Percentiles rank a stretch among this genome's conserved stretches.
phyloP scores from a whole-genome alignment of 2,329 filamentous ascomycete species.

The Xylariaceae sp. region DNA sequence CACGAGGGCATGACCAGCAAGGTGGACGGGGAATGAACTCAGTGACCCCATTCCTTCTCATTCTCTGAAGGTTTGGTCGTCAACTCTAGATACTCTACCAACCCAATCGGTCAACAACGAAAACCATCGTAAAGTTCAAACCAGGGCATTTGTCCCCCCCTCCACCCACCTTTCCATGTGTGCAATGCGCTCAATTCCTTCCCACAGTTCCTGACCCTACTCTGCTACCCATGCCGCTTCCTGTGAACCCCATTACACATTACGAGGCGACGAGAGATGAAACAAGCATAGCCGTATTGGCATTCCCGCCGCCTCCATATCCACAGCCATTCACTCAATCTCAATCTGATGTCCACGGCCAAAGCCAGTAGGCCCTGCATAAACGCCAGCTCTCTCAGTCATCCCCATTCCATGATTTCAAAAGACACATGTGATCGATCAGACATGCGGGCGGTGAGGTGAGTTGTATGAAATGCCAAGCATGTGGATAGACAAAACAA shows the following conservation, averaged over 20 bases:
- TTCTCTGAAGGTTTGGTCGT: background rate
- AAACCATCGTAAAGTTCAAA: no score
- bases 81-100: background rate
- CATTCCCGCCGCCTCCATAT: background rate
- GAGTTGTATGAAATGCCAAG: no score
- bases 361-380: background rate
- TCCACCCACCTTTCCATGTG: background rate
- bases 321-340: background rate
- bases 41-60: background rate
- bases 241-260: conserved; percentile 8
- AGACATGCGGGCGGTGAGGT: no score
- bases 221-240: background rate
- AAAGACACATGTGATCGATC: no score
- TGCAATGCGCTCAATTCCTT: no score
- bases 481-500: background rate
- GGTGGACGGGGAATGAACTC: background rate
- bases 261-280: conserved; percentile 4
- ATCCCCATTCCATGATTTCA: no score
- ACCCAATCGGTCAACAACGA: no score
- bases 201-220: background rate
- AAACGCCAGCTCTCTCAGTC: no score
- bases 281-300: background rate
- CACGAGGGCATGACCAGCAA: background rate
- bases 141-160: no score
- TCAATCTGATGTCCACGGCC: background rate